Evolutionary conservation across 371 early-diverging fungal genomes (phyloP).

Genomic region (Thermomucor indicae-seudaticae): DNA sequence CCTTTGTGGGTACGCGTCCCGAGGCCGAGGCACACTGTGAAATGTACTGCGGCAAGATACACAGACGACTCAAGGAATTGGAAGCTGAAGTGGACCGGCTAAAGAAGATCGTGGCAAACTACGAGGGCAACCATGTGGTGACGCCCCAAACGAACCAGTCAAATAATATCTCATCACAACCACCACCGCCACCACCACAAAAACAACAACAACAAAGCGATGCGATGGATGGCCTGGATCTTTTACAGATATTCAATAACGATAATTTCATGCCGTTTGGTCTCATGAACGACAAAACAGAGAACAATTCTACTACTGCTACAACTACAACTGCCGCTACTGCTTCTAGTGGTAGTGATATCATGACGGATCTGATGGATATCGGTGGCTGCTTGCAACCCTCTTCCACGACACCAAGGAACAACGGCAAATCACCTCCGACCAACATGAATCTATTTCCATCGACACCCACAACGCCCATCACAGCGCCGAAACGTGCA

Average conservation of each 20-base stretch:
- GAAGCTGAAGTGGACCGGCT: slow-evolving; percentile 28
- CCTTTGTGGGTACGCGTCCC: slow-evolving; percentile 27
- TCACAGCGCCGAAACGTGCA: slow-evolving; percentile 30
- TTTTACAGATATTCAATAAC: slow-evolving; percentile 31
- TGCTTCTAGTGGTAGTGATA: no score
- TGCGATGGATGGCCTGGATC: slow-evolving; percentile 22
- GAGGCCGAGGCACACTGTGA: slow-evolving; percentile 32
- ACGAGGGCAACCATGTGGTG: slow-evolving; percentile 5
- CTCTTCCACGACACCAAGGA: background rate
- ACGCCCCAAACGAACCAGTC: background rate
- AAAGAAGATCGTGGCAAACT: slow-evolving; percentile 12
- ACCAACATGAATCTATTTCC: background rate
- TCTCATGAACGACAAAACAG: slow-evolving; percentile 1
- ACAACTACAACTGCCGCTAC: background rate
- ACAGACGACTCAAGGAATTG: slow-evolving; percentile 26
- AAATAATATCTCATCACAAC: slow-evolving; percentile 2
- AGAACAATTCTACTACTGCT: background rate
- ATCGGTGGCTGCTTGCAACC: no score
- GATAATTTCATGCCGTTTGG: slow-evolving; percentile 18
- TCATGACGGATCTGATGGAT: no score
- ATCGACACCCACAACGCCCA: background rate
- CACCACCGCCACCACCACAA: slow-evolving; percentile 6
- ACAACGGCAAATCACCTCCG: no score
- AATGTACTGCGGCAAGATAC: slow-evolving; percentile 36
- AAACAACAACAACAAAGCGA: background rate